Base-by-base conservation (phyloP, 306 rosid genomes). In the Medicago ruthenica region DNA sequence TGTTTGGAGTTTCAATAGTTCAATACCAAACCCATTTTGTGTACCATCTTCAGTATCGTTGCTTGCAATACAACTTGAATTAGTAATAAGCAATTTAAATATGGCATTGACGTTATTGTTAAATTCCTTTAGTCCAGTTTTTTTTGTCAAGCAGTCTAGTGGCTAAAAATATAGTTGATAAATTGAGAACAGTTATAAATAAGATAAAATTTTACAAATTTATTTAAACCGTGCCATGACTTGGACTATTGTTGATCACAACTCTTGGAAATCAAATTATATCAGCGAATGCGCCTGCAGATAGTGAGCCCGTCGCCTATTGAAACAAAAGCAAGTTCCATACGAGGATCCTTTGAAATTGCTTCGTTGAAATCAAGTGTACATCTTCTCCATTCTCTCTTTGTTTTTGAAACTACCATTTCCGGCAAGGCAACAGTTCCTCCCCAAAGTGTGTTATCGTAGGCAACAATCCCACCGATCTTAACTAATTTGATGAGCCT, bases 401-500 rank as follows among this genome's bases (percentile, higher is more conserved):
- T 34, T 7, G 0, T 0, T 70, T 70, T 88, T n/a, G 82, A 82
- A 74, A 65, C 70, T 7, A 13, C 63, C 59, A 71, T 82, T 3
- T 79, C 85, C 41, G 83, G 71, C 85, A 76, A 76, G 5, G 82
- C 83, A 64, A 89, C 88, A 4, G 87, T 36, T 80, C 90, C 94
- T 31, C 75, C 76, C 91, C 88, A 85, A 1, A 87, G 87, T 10
- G 91, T 89, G 74, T 89, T 89, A 70, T 89, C 91, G 2, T 87
- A 85, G 2, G 81, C 85, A 14, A 68, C 81, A 7, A 87, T 4
- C 11, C 94, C 91, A 4, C 86, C 88, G 47, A 87, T 79, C 82
- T 78, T 87, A 47, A 85, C 39, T 85, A 87, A 59, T 60, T 82
- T 84, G 71, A 87, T 68, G 17, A 89, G 39, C 65, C 84, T 77